Evolutionary conservation across 495 filamentous ascomycete species (phyloP).

Genomic region (Daldinia caldariorum): DNA sequence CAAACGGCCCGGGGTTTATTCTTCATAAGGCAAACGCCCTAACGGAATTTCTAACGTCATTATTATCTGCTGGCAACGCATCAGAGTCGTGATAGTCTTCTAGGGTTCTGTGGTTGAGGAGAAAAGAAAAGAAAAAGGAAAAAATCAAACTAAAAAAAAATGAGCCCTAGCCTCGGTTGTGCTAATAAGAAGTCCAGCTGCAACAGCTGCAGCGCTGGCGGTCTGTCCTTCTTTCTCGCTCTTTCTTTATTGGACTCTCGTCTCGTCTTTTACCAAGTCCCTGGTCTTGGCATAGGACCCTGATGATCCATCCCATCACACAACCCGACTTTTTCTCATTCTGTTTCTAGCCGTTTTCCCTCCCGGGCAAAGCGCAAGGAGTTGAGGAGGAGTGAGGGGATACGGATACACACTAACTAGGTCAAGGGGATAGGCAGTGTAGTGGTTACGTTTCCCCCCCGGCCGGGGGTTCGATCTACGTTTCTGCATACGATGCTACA

Average conservation of each 20-base stretch:
- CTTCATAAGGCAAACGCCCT: neutral
- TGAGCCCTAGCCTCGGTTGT: conserved; percentile 11
- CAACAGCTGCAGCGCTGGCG: no score
- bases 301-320: conserved; percentile 35
- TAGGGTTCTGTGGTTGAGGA: neutral
- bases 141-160: conserved; percentile 8
- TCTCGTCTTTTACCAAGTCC: conserved; percentile 8
- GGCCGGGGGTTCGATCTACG: neutral
- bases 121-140: no score
- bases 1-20: neutral
- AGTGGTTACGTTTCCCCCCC: neutral
- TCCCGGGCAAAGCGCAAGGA: neutral
- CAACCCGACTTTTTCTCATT: neutral
- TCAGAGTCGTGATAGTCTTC: conserved; percentile 2
- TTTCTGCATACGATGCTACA: neutral
- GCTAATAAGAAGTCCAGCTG: neutral
- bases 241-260: no score
- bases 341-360: neutral
- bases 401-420: neutral
- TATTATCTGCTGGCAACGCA: neutral
- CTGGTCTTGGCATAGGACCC: conserved; percentile 43
- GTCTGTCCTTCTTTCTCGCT: no score
- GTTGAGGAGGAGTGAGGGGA: neutral
- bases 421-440: neutral
- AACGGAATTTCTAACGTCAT: neutral